Conservation (phyloP, 192 early-diverging fungal species). For the Coemansia sp. region DNA sequence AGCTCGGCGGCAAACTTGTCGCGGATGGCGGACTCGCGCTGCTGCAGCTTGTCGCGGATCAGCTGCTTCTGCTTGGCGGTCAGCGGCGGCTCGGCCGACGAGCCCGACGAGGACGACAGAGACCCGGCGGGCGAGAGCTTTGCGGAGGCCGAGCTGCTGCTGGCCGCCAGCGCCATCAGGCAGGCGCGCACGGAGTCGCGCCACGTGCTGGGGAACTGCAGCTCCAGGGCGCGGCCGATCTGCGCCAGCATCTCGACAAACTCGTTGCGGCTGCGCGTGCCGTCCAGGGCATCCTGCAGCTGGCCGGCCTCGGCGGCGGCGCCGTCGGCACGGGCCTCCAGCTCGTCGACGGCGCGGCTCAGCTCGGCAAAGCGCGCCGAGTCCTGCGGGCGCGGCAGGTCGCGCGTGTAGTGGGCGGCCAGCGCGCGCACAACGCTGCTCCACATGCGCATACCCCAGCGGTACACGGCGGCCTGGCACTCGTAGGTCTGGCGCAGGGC, state of each 20-base stretch:
- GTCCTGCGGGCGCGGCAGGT: not conserved
- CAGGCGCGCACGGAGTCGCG: conserved; percentile 24
- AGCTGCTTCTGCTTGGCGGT: conserved; percentile 25
- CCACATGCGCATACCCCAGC: conserved; percentile 34
- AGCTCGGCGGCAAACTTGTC: not conserved
- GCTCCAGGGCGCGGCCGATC: conserved; percentile 16
- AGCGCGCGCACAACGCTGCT: conserved; percentile 12
- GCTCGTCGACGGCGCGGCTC: conserved; percentile 16
- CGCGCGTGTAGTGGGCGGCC: not conserved
- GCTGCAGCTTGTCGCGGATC: conserved; percentile 16
- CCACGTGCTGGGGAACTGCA: conserved; percentile 15
- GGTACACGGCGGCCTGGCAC: conserved; percentile 24
- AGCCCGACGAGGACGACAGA: conserved; percentile 7
- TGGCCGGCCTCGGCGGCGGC: conserved; percentile 7
- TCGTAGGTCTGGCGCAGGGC: conserved; percentile 22
- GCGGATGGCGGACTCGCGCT: conserved; percentile 1
- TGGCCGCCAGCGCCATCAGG: conserved; percentile 9
- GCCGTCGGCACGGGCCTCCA: conserved; percentile 17
- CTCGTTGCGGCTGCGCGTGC: conserved; percentile 5
- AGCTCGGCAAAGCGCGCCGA: conserved; percentile 5
- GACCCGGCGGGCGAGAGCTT: conserved; percentile 1
- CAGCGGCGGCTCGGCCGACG: conserved; percentile 17
- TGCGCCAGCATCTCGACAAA: conserved; percentile 16
- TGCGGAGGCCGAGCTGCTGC: not conserved
- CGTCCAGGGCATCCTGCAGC: conserved; percentile 6